Evolutionary conservation across 257 asterid genomes (phyloP), one percentile per base, ranked within the genome.

Genomic region (Striga asiatica): DNA sequence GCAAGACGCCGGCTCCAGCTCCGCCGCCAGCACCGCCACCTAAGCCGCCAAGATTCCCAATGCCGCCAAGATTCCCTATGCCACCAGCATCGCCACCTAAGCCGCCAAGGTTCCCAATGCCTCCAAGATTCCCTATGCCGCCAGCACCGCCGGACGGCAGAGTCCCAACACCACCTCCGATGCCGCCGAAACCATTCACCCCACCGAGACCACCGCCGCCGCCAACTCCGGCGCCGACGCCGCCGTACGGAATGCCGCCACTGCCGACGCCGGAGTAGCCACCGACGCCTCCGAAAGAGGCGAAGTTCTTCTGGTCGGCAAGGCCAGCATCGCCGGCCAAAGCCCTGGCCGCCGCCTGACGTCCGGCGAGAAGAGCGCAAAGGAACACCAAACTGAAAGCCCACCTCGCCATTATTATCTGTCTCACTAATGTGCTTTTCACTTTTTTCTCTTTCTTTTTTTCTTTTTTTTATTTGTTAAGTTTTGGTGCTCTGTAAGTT

Each of bases 191-290:
- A 3, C 68, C 67, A 9, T 21, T 22, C 58, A 12, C 2, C 1
- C 74, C 78, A 6, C 71, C 76, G 0, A 56, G 1, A 48, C 60
- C 70, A 13, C 74, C 74, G 10, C 54, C 66, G 17, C 41, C 17
- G 0, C 81, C 81, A 1, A 66, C 5, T 13, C 69, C 73, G 1
- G 38, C 83, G 2, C 67, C 78, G 1, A 69, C 61, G 21, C 80
- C 80, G 1, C 76, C 83, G 17, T 34, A 71, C 0, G 84, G 84
- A 1, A 78, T 29, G 9, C 84, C 81, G 17, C 28, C 24, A 20
- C 23, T 14, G 22, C 84, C 84, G n/a, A 78, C 14, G 32, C 81
- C 81, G 38, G 66, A 5, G 71, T 71, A 71, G 56, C 76, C 45
- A 4, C 84, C 84, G 1, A 65, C 42, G 8, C 85, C 85, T 3